phyloP scores from a whole-genome alignment of 257 asterid species.

The Nyctanthes arbortristis region DNA sequence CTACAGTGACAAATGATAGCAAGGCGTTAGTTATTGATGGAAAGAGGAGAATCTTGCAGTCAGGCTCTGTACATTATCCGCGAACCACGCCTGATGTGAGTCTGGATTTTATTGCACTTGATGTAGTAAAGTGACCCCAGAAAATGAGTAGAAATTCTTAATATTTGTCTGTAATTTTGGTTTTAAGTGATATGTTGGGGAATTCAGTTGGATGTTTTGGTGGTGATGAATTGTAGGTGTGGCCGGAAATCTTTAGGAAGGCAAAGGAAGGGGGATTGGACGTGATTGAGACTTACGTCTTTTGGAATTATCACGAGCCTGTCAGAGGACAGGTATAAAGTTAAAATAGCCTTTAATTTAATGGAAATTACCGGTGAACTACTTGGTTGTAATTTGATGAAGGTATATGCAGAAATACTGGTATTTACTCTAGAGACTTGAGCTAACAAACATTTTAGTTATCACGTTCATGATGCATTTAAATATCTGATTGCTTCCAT shows the following conservation, averaged over 20 bases:
- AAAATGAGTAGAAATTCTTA: background rate
- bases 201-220: background rate
- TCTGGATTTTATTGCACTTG: background rate
- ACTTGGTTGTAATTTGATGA: background rate
- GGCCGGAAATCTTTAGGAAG: constrained; percentile 67
- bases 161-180: background rate
- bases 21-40: constrained; percentile 76
- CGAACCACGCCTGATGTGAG: constrained; percentile 80
- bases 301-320: constrained; percentile 88
- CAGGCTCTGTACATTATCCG: constrained; percentile 87
- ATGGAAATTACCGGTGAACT: background rate
- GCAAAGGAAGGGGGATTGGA: constrained; percentile 90
- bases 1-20: constrained; percentile 59
- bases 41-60: constrained; percentile 68
- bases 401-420: background rate
- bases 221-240: constrained; percentile 42
- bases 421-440: background rate
- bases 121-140: background rate
- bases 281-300: constrained; percentile 81
- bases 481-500: background rate
- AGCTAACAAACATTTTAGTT: background rate
- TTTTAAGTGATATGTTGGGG: background rate
- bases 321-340: constrained; percentile 62
- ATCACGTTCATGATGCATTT: background rate
- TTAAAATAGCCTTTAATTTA: background rate